A percentile compares a stretch with the other conserved stretches of the same genome.
These are phyloP conservation scores for Poa annua DNA, from an alignment of 176 grass and related monocot species.

Conservation along the genomic window DNA sequence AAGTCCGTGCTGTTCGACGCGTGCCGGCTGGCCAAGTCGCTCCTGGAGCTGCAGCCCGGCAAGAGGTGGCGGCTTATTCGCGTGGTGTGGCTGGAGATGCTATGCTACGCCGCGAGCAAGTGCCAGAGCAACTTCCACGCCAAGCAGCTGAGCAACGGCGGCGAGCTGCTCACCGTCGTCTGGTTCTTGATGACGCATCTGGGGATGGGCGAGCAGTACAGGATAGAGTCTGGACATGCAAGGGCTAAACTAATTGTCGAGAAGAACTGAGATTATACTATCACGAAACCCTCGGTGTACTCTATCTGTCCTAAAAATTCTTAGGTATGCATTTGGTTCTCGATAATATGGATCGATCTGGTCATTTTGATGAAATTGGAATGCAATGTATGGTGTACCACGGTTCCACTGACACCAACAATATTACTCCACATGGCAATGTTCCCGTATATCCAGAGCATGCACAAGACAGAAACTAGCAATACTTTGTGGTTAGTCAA, in stretches of 20 bases:
- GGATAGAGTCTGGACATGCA: conserved; percentile 57
- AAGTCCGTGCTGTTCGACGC: conserved; percentile 65
- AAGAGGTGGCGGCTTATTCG: conserved; percentile 59
- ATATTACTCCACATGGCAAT: too few relatives aligned
- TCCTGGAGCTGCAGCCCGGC: conserved; percentile 43
- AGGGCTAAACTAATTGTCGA: conserved; percentile 53
- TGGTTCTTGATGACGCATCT: conserved; percentile 66
- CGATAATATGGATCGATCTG: neutral
- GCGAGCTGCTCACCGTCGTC: conserved; percentile 67
- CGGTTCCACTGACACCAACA: neutral
- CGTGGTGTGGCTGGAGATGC: conserved; percentile 68
- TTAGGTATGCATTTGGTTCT: neutral
- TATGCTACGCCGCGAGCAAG: conserved; percentile 65
- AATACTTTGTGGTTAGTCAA: conserved; percentile 5
- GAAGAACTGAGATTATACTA: conserved; percentile 34
- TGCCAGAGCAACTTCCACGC: conserved; percentile 67
- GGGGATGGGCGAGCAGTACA: conserved; percentile 49
- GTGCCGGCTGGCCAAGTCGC: conserved; percentile 42
- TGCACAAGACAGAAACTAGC: neutral
- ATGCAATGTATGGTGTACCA: neutral
- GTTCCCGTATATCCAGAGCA: neutral
- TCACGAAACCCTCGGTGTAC: neutral
- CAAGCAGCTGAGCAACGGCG: conserved; percentile 66
- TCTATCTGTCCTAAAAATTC: neutral
- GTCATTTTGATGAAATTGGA: neutral